Evolutionary conservation across 225 moss, liverwort and hornwort genomes (phyloP).

Genomic region (Marchantia polymorpha): DNA sequence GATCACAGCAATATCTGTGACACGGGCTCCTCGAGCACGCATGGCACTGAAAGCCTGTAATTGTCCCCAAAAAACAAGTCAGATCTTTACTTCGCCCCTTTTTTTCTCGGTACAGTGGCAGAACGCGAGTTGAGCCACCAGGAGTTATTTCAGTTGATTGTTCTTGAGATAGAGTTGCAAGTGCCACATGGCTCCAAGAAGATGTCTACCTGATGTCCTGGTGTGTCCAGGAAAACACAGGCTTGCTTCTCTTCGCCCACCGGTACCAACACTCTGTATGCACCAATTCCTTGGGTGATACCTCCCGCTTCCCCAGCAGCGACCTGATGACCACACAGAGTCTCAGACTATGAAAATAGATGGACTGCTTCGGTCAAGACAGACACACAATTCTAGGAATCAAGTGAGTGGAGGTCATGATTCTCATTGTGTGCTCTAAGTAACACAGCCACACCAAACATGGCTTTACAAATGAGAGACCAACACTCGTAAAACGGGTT

Average conservation of each 20-base stretch:
- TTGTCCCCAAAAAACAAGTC: background rate
- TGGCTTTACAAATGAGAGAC: too few relatives aligned
- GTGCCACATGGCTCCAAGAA: background rate
- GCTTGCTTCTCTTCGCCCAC: slow-evolving; percentile 66
- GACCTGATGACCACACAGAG: slow-evolving; percentile 43
- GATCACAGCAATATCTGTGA: slow-evolving; percentile 92
- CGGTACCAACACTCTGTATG: slow-evolving; percentile 74
- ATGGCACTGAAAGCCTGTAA: slow-evolving; percentile 95
- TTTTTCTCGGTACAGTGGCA: too few relatives aligned
- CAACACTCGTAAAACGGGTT: too few relatives aligned
- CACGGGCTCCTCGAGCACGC: slow-evolving; percentile 91
- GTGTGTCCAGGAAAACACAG: slow-evolving; percentile 98
- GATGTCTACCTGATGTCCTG: slow-evolving; percentile 68
- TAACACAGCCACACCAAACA: too few relatives aligned
- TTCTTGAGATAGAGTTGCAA: background rate
- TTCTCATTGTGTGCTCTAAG: too few relatives aligned
- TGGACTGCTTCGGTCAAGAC: too few relatives aligned
- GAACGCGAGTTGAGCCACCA: too few relatives aligned
- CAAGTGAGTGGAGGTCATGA: too few relatives aligned
- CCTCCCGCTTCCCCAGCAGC: slow-evolving; percentile 98
- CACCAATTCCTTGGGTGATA: slow-evolving; percentile 97
- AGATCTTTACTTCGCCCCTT: too few relatives aligned
- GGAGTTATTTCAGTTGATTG: background rate
- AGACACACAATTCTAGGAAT: too few relatives aligned
- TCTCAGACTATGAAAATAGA: background rate